These are phyloP conservation scores for Chlorella sp. DNA, from an alignment of 139 green algal genomes.

Conservation along the genomic window DNA sequence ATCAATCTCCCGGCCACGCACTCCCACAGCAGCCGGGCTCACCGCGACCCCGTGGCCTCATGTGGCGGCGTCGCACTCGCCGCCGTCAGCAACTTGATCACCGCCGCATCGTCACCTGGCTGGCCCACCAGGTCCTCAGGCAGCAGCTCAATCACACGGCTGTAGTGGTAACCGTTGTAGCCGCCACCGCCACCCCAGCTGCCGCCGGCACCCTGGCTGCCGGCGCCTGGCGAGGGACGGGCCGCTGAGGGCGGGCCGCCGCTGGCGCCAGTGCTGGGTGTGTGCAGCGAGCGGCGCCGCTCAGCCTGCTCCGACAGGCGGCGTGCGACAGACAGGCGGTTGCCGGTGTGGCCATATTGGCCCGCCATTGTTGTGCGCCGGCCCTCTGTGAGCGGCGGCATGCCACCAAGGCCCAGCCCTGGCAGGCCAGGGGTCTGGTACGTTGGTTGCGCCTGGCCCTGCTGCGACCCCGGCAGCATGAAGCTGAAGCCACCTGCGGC, in stretches of 20 bases:
- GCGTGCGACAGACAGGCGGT: constrained; percentile 38
- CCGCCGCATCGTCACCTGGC: constrained; percentile 16
- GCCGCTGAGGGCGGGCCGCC: not conserved
- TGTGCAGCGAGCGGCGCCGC: constrained; percentile 22
- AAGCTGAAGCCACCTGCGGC: constrained; percentile 26
- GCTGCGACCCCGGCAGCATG: not conserved
- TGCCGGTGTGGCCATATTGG: not conserved
- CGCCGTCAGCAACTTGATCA: constrained; percentile 14
- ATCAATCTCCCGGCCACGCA: too few relatives aligned
- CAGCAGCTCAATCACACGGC: constrained; percentile 25
- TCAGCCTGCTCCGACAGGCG: constrained; percentile 44
- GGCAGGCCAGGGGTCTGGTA: constrained; percentile 6
- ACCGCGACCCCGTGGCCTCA: constrained; percentile 18
- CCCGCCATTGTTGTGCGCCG: not conserved
- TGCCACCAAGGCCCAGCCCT: not conserved
- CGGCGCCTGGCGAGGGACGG: not conserved
- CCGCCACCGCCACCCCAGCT: not conserved
- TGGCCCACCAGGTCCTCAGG: not conserved
- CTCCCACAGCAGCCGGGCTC: not conserved
- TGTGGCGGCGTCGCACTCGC: not conserved
- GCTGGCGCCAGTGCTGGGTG: not conserved
- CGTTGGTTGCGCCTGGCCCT: not conserved
- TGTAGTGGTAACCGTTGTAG: constrained; percentile 3
- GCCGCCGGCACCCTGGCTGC: not conserved
- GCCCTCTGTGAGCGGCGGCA: too few relatives aligned